Evolutionary conservation across 2,329 filamentous ascomycete species (phyloP).

Genomic region (Ascochyta clinopodiicola): DNA sequence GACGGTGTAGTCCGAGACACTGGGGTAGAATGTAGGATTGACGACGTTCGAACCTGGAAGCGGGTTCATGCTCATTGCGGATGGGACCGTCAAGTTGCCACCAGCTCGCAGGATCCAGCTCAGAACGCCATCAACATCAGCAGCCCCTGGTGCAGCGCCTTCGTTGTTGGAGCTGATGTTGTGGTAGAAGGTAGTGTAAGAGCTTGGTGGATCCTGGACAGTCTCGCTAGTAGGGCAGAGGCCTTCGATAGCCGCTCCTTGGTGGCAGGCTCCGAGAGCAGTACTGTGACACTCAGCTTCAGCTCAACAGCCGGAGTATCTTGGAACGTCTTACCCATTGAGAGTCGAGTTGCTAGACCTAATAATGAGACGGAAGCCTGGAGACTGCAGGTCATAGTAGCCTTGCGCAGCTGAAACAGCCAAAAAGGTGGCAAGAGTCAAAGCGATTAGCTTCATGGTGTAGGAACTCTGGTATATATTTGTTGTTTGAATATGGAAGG

Average conservation of each 20-base stretch:
- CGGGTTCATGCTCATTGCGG: constrained; percentile 41
- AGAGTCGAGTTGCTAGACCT: constrained; percentile 24
- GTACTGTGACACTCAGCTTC: constrained; percentile 6
- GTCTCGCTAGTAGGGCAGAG: constrained; percentile 33
- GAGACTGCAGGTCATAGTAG: constrained; percentile 22
- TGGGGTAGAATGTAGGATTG: constrained; percentile 46
- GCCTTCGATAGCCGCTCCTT: constrained; percentile 55
- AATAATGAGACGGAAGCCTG: constrained; percentile 32
- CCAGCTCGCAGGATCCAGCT: constrained; percentile 18
- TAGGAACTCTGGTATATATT: not conserved
- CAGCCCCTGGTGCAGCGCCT: not conserved
- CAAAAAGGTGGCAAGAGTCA: constrained; percentile 11
- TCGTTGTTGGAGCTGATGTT: constrained; percentile 30
- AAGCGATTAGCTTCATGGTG: constrained; percentile 15
- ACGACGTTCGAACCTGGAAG: constrained; percentile 49
- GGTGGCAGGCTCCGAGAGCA: constrained; percentile 46
- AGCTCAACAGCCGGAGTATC: not conserved
- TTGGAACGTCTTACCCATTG: constrained; percentile 18
- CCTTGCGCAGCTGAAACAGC: constrained; percentile 12
- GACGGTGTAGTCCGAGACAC: constrained; percentile 20
- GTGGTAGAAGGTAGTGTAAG: constrained; percentile 37
- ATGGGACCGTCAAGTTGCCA: constrained; percentile 20
- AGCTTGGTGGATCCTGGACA: constrained; percentile 7
- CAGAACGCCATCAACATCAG: constrained; percentile 23
- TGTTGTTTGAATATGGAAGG: not conserved